These are phyloP conservation scores for Albatrellus ellisii DNA, from an alignment of 768 basidiomycete genomes.

Conservation along the genomic window DNA sequence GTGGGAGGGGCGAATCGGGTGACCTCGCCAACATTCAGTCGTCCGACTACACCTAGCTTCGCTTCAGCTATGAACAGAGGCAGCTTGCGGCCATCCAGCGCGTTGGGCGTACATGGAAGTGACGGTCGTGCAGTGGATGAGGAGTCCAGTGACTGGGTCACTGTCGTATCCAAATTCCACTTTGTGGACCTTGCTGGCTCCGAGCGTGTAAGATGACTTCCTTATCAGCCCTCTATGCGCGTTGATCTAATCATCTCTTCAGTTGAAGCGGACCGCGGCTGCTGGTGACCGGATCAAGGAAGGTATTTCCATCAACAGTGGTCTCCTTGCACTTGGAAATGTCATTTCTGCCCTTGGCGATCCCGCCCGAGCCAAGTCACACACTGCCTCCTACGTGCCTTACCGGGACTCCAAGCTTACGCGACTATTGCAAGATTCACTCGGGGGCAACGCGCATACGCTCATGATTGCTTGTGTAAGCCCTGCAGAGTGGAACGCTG, in stretches of 20 bases:
- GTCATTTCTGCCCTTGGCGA: constrained; percentile 97
- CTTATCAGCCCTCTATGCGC: constrained; percentile 1
- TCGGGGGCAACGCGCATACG: constrained; percentile 95
- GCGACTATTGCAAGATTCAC: constrained; percentile 87
- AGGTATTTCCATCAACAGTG: constrained; percentile 98
- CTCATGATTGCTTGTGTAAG: constrained; percentile 99
- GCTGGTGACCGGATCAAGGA: constrained; percentile 95
- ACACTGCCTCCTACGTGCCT: constrained; percentile 82
- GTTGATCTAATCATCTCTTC: constrained; percentile 14
- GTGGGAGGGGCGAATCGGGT: constrained; percentile 35
- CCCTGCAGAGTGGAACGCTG: constrained; percentile 89
- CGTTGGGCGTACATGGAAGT: constrained; percentile 26
- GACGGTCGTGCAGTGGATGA: constrained; percentile 31
- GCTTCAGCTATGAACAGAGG: constrained; percentile 61
- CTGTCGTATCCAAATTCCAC: constrained; percentile 91
- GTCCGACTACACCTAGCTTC: constrained; percentile 73
- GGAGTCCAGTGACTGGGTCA: constrained; percentile 73
- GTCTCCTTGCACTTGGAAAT: constrained; percentile 91
- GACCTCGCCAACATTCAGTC: constrained; percentile 66
- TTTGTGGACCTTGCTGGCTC: constrained; percentile 97
- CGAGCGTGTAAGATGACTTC: constrained; percentile 54
- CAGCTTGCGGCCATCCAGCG: constrained; percentile 62
- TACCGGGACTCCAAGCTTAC: constrained; percentile 99
- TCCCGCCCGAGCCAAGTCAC: constrained; percentile 72
- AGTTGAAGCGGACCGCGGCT: constrained; percentile 95